Percentiles rank a stretch among this genome's conserved stretches.
phyloP scores from a whole-genome alignment of 257 asterid species.

The Solanum pimpinellifolium region DNA sequence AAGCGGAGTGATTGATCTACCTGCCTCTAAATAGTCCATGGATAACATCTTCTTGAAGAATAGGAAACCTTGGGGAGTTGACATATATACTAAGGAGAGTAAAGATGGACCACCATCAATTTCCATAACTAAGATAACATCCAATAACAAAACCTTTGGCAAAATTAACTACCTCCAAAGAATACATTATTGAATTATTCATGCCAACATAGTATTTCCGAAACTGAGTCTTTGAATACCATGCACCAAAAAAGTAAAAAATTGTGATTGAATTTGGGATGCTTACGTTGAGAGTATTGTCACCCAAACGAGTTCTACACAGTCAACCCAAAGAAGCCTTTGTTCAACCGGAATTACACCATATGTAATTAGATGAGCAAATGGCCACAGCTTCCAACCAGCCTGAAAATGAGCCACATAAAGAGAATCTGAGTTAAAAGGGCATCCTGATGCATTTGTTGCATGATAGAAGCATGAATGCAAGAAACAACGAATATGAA shows the following conservation, averaged over 20 bases:
- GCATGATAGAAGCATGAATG: not conserved
- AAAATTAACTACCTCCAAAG: not conserved
- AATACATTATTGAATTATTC: not conserved
- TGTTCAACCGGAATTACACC: conserved; percentile 41
- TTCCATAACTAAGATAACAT: not conserved
- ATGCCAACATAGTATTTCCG: not conserved
- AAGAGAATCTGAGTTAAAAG: not conserved
- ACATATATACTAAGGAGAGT: not conserved
- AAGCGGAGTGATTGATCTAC: not conserved
- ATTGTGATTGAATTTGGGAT: not conserved
- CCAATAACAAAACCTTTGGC: not conserved
- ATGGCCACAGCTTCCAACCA: conserved; percentile 52
- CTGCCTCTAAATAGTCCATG: not conserved
- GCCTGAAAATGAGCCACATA: conserved; percentile 20
- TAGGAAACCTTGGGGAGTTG: not conserved
- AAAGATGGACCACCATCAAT: not conserved
- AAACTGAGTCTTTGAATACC: not conserved
- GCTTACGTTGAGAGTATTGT: conserved; percentile 45
- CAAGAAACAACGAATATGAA: not conserved
- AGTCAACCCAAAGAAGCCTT: conserved; percentile 45
- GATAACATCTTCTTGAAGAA: not conserved
- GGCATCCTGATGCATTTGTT: not conserved
- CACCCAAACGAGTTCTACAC: conserved; percentile 47
- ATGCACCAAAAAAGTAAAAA: not conserved
- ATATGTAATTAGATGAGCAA: conserved; percentile 43